Evolutionary conservation across 306 rosid species (phyloP).

Genomic region (Dalbergia cultrata): DNA sequence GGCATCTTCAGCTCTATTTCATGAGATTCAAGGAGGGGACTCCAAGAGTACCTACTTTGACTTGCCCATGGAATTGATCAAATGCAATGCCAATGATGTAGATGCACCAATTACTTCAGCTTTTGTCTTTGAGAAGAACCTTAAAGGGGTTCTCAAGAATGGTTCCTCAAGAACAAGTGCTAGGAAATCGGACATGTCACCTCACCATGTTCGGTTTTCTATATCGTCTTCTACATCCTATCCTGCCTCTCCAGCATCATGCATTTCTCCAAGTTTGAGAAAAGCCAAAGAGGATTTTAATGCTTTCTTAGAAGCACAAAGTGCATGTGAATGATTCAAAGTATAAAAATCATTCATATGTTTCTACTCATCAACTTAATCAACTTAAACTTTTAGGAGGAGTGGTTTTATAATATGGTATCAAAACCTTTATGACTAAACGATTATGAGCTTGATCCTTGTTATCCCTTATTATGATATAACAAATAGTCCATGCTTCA

Average conservation of each 20-base stretch:
- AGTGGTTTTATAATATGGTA: too few relatives aligned
- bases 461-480: too few relatives aligned
- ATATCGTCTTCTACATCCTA: constrained; percentile 52
- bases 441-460: too few relatives aligned
- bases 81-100: constrained; percentile 56
- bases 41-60: constrained; percentile 65
- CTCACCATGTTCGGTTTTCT: constrained; percentile 69
- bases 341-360: too few relatives aligned
- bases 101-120: constrained; percentile 66
- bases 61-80: constrained; percentile 76
- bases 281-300: constrained; percentile 67
- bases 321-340: constrained; percentile 35
- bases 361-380: too few relatives aligned
- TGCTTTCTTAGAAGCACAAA: constrained; percentile 72
- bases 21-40: constrained; percentile 55
- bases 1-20: constrained; percentile 65
- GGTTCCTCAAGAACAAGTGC: constrained; percentile 47
- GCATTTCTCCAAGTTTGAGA: constrained; percentile 59
- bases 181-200: constrained; percentile 58
- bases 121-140: constrained; percentile 66
- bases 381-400: too few relatives aligned
- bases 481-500: too few relatives aligned
- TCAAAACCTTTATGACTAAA: too few relatives aligned
- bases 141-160: constrained; percentile 62
- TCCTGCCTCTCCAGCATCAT: constrained; percentile 58